Conservation (phyloP, 2,329 filamentous ascomycete genomes). For the Fusarium phyllophilum region DNA sequence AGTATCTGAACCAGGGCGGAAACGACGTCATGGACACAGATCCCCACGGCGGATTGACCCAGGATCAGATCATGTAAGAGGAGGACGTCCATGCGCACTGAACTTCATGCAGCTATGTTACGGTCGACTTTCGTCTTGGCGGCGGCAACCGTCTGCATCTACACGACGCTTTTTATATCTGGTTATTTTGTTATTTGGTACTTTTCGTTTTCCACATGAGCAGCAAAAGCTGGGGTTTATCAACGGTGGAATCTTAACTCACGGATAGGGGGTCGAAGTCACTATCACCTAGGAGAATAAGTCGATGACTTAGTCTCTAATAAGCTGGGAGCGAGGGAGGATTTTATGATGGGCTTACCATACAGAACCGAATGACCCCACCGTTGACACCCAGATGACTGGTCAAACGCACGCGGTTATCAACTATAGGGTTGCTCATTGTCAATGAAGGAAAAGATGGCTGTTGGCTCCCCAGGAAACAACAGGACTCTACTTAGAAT, state of each 20-base stretch:
- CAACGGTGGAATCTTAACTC: conserved; percentile 33
- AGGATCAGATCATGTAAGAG: conserved; percentile 94
- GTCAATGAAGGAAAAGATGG: conserved; percentile 28
- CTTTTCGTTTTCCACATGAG: conserved; percentile 33
- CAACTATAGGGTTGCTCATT: conserved; percentile 36
- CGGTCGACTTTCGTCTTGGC: conserved; percentile 13
- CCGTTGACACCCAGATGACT: conserved; percentile 24
- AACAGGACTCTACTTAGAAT: conserved; percentile 44
- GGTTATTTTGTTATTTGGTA: conserved; percentile 33
- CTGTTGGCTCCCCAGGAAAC: conserved; percentile 31
- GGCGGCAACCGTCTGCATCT: conserved; percentile 1
- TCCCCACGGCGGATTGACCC: conserved; percentile 80
- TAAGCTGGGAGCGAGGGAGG: conserved; percentile 31
- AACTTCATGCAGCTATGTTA: conserved; percentile 11
- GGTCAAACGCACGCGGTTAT: conserved; percentile 21
- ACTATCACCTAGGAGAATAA: conserved; percentile 32
- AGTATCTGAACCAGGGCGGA: conserved; percentile 79
- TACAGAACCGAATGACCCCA: conserved; percentile 28
- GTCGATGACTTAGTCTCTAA: conserved; percentile 38
- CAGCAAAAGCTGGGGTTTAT: conserved; percentile 43
- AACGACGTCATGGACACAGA: conserved; percentile 86
- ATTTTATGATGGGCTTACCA: conserved; percentile 29
- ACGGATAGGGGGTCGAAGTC: conserved; percentile 35
- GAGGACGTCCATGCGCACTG: conserved; percentile 17
- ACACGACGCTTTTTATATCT: conserved; percentile 34